These are phyloP conservation scores for Neoscytalidium dimidiatum DNA, from an alignment of 2,329 filamentous ascomycete species.

Conservation along the genomic window DNA sequence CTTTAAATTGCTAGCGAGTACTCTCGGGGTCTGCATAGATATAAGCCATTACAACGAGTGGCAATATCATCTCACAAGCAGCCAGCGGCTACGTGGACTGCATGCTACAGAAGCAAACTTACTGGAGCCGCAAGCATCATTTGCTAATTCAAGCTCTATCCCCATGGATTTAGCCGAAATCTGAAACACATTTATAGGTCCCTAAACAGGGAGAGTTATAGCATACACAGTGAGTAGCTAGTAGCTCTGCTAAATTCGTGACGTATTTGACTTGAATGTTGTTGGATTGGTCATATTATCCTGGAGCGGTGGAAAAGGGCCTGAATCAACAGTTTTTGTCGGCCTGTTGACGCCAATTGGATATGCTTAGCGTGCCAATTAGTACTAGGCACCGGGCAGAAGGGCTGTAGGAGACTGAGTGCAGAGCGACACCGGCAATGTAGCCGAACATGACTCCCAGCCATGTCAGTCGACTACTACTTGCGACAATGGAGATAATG, in stretches of 20 bases:
- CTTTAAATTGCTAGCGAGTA: slow-evolving; percentile 27
- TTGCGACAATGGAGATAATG: rapidly evolving
- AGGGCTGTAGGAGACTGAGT: slow-evolving; percentile 24
- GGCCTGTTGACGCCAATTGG: too few species aligned
- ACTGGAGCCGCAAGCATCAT: slow-evolving; percentile 35
- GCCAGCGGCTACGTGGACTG: slow-evolving; percentile 24
- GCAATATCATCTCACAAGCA: slow-evolving; percentile 26
- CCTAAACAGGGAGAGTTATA: not conserved
- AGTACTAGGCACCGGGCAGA: not conserved
- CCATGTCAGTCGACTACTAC: not conserved
- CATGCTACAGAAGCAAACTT: slow-evolving; percentile 26
- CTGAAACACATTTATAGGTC: not conserved
- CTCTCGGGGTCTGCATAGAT: slow-evolving; percentile 29
- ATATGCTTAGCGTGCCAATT: not conserved
- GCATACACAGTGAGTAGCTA: not conserved
- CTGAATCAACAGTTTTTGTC: too few species aligned
- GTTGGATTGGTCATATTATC: not conserved
- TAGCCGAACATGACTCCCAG: slow-evolving; percentile 41
- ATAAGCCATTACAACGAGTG: slow-evolving; percentile 27
- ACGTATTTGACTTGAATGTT: not conserved
- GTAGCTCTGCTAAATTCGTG: not conserved
- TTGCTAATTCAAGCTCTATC: slow-evolving; percentile 24
- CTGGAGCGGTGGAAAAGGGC: too few species aligned
- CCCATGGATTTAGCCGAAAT: slow-evolving; percentile 1
- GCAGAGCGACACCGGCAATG: slow-evolving; percentile 25